Conservation (phyloP, 2,329 filamentous ascomycete species). For the Ophiostoma quercus region DNA sequence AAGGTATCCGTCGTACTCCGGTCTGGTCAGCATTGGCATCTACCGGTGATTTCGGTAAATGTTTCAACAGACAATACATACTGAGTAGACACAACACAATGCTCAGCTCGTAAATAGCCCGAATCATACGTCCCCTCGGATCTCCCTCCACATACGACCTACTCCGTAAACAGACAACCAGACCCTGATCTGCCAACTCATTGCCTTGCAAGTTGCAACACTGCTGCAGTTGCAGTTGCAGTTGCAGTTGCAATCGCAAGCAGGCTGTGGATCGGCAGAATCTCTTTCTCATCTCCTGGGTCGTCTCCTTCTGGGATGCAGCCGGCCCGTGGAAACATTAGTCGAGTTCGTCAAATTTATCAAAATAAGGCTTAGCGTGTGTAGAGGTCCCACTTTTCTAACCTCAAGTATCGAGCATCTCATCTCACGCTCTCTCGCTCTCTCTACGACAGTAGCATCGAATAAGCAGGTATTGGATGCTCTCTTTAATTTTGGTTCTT, state of each 20-base stretch:
- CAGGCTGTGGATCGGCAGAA: neutral
- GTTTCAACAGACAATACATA: neutral
- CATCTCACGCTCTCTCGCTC: neutral
- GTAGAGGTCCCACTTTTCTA: neutral
- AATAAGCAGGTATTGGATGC: neutral
- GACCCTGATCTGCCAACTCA: neutral
- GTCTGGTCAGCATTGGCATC: neutral
- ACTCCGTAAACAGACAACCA: neutral
- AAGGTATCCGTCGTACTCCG: neutral
- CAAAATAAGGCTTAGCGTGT: neutral
- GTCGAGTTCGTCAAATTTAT: constrained; percentile 13
- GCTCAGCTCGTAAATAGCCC: neutral
- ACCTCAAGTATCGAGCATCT: neutral
- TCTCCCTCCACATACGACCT: neutral
- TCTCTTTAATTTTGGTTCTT: neutral
- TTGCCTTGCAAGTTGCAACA: neutral
- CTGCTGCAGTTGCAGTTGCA: neutral
- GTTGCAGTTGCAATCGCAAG: neutral
- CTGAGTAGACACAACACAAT: neutral
- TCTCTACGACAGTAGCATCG: neutral
- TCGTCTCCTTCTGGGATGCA: neutral
- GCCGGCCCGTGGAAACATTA: neutral
- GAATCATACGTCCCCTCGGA: neutral
- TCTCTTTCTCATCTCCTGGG: neutral
- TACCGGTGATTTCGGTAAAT: neutral